Percentiles rank a stretch among this genome's conserved stretches.
phyloP scores from a whole-genome alignment of 345 rosid genomes.

The Bruguiera gymnorhiza region DNA sequence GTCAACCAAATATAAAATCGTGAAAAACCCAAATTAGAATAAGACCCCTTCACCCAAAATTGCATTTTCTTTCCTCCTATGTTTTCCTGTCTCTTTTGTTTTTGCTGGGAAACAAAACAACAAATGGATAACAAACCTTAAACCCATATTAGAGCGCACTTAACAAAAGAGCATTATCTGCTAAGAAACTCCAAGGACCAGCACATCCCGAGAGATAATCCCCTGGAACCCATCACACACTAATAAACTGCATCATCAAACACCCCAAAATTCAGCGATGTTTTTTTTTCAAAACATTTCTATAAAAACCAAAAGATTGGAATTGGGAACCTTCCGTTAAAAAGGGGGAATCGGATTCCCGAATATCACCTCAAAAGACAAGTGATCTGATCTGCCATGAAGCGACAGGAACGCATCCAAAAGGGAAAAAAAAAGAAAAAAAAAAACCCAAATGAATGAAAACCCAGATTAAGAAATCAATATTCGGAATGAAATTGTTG shows the following conservation, averaged over 20 bases:
- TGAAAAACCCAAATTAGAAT: background rate
- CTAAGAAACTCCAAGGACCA: constrained; percentile 22
- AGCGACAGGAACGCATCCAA: background rate
- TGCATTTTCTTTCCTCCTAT: background rate
- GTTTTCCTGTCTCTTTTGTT: background rate
- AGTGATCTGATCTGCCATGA: constrained; percentile 31
- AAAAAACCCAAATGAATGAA: too few species aligned
- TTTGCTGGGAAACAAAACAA: background rate
- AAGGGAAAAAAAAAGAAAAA: too few species aligned
- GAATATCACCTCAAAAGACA: constrained; percentile 28
- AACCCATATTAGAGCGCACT: background rate
- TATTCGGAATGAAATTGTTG: background rate
- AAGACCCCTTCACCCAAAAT: background rate
- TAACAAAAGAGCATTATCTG: constrained; percentile 21
- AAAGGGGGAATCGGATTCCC: constrained; percentile 10
- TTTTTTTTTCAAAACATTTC: background rate
- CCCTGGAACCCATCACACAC: constrained; percentile 32
- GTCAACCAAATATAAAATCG: background rate
- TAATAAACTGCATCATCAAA: constrained; percentile 27
- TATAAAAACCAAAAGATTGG: background rate
- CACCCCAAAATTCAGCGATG: background rate
- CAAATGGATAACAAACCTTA: background rate
- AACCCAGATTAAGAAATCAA: too few species aligned
- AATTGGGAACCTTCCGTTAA: background rate
- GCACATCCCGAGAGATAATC: constrained; percentile 22